A percentile compares a stretch with the other conserved stretches of the same genome.
Conservation (phyloP, 306 rosid genomes). For the Argentina anserina region DNA sequence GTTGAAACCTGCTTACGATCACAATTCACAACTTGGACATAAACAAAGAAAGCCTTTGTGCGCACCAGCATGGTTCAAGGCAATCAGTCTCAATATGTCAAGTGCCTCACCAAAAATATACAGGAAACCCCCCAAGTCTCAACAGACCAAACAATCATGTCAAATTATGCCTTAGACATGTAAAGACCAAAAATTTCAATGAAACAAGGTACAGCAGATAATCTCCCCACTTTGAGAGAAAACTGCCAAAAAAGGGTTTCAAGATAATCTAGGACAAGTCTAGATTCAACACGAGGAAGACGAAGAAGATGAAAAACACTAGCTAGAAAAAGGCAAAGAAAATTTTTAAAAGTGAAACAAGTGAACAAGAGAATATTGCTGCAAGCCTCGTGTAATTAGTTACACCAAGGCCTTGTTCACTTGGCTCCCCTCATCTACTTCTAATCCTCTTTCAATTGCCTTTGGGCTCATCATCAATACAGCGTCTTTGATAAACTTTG, state of each 20-base stretch:
- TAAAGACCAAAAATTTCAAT: too few species aligned
- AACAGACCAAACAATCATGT: too few species aligned
- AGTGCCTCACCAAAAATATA: neutral
- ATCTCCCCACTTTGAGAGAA: too few species aligned
- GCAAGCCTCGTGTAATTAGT: conserved; percentile 1
- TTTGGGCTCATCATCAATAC: conserved; percentile 1
- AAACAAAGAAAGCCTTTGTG: neutral
- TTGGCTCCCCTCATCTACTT: conserved; percentile 32
- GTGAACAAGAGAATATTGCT: neutral
- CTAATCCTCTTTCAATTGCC: neutral
- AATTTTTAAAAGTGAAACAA: neutral
- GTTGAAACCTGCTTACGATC: neutral
- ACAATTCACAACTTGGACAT: neutral
- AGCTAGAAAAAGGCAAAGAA: neutral
- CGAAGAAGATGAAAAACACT: neutral
- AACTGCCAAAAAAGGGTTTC: too few species aligned
- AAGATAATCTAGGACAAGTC: too few species aligned
- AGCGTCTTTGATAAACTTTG: conserved; percentile 1
- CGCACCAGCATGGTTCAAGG: neutral
- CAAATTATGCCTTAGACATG: too few species aligned
- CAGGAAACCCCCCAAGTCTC: neutral
- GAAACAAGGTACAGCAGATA: too few species aligned
- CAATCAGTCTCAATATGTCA: neutral
- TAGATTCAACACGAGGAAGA: neutral
- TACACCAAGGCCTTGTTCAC: conserved; percentile 34